A percentile compares a stretch with the other conserved stretches of the same genome.
These are phyloP conservation scores for Nicotiana tabacum DNA, from an alignment of 257 asterid genomes.

Conservation along the genomic window DNA sequence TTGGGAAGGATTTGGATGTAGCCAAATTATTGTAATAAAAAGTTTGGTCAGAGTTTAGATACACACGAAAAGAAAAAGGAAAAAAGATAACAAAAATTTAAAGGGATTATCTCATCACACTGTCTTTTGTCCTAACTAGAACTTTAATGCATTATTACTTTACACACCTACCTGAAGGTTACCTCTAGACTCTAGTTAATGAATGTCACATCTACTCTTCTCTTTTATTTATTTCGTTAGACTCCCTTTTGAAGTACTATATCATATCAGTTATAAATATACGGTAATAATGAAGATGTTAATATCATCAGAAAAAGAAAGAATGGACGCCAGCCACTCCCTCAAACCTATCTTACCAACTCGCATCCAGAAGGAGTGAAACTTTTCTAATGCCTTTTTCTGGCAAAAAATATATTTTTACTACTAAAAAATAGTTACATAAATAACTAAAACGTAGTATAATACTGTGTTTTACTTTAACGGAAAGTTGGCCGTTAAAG, in stretches of 20 bases:
- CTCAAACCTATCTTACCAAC: slow-evolving; percentile 81
- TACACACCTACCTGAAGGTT: slow-evolving; percentile 50
- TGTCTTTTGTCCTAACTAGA: slow-evolving; percentile 15
- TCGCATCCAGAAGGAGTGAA: slow-evolving; percentile 63
- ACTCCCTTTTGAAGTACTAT: too few relatives aligned
- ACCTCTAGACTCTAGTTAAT: too few relatives aligned
- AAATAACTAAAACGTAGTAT: too few relatives aligned
- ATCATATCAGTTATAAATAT: not conserved
- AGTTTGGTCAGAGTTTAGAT: slow-evolving; percentile 36
- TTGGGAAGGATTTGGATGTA: slow-evolving; percentile 19
- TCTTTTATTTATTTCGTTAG: too few relatives aligned
- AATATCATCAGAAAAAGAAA: slow-evolving; percentile 29
- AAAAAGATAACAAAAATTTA: not conserved
- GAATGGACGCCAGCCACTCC: slow-evolving; percentile 46
- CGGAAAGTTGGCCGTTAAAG: too few relatives aligned
- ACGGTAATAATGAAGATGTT: slow-evolving; percentile 25
- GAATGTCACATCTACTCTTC: too few relatives aligned
- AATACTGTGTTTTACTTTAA: too few relatives aligned
- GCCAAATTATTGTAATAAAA: slow-evolving; percentile 30
- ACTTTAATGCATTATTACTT: slow-evolving; percentile 27
- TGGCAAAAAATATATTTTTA: too few relatives aligned
- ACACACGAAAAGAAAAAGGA: not conserved
- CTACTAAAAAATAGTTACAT: too few relatives aligned
- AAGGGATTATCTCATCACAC: slow-evolving; percentile 4
- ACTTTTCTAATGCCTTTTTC: too few relatives aligned